phyloP scores from a whole-genome alignment of 2,329 filamentous ascomycete genomes.

The Alternaria brassicicola region DNA sequence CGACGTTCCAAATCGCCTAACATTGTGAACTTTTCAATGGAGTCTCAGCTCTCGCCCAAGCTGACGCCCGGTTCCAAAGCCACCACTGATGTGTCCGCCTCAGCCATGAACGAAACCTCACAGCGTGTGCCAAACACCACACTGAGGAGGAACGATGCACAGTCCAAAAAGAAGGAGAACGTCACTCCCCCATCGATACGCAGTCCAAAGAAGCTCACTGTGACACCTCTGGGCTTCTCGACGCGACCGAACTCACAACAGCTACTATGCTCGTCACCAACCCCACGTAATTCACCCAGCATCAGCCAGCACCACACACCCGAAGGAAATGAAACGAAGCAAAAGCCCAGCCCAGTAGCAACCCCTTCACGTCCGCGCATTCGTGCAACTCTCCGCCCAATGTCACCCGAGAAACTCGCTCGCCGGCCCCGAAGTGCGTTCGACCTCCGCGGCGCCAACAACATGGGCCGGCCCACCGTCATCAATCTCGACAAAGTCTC shows the following conservation, averaged over 20 bases:
- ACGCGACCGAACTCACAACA: constrained; percentile 28
- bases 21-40: constrained; percentile 22
- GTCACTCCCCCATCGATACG: constrained; percentile 14
- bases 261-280: constrained; percentile 15
- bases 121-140: constrained; percentile 12
- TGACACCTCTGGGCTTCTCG: neutral
- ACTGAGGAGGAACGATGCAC: constrained; percentile 10
- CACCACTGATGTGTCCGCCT: constrained; percentile 30
- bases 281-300: constrained; percentile 19
- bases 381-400: constrained; percentile 22
- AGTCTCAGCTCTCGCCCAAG: constrained; percentile 14
- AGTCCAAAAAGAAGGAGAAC: constrained; percentile 33
- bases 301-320: constrained; percentile 22
- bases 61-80: constrained; percentile 18
- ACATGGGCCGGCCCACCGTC: neutral
- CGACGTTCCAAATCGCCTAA: constrained; percentile 20
- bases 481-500: neutral
- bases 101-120: constrained; percentile 8
- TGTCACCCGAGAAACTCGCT: constrained; percentile 29
- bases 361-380: constrained; percentile 21
- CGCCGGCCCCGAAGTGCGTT: constrained; percentile 42
- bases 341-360: constrained; percentile 2
- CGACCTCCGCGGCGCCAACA: constrained; percentile 31
- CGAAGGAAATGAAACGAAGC: constrained; percentile 1
- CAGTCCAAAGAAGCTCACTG: neutral